Conservation (phyloP, 305 asterid genomes). For the Fraxinus platypoda region DNA sequence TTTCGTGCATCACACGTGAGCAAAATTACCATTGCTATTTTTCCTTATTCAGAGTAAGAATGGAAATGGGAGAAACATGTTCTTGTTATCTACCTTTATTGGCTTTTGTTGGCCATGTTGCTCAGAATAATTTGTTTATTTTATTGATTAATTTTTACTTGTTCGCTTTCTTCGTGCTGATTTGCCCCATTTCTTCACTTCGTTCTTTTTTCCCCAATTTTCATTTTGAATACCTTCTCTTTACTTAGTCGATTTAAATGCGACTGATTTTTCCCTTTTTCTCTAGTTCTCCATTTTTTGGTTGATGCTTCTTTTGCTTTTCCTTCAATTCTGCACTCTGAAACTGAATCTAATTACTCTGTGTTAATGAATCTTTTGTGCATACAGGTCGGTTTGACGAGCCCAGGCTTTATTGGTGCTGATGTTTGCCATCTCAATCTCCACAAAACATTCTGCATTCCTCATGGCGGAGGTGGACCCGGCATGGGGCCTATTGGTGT, state of each 20-base stretch:
- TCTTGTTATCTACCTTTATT: neutral
- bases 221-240: neutral
- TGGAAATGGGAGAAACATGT: neutral
- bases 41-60: neutral
- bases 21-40: neutral
- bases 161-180: neutral
- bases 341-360: neutral
- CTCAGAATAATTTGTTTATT: neutral
- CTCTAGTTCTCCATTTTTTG: neutral
- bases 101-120: neutral
- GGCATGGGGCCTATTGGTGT: constrained; percentile 99
- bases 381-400: constrained; percentile 87
- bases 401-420: constrained; percentile 96
- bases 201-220: neutral
- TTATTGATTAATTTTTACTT: neutral
- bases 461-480: constrained; percentile 98
- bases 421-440: constrained; percentile 98
- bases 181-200: neutral
- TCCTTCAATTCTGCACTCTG: neutral
- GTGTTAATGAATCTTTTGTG: constrained; percentile 4
- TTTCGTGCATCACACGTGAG: neutral
- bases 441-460: constrained; percentile 93
- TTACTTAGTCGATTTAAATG: neutral
- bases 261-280: neutral
- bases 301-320: neutral